Evolutionary conservation across 306 rosid genomes (phyloP).

Genomic region (Malus orientalis): DNA sequence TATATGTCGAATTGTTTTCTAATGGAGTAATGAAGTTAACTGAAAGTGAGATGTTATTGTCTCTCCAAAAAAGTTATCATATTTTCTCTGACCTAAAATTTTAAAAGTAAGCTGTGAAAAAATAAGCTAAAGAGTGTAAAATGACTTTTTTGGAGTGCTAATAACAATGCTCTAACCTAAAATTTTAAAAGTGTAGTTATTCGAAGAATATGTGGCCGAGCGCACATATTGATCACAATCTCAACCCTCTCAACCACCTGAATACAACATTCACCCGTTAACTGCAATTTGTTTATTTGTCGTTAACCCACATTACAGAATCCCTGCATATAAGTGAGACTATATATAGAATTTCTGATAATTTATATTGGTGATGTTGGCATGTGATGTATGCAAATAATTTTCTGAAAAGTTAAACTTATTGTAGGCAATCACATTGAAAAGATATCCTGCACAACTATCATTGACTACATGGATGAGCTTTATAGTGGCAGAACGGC

Average conservation of each 20-base stretch:
- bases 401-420: neutral
- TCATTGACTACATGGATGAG: constrained; percentile 77
- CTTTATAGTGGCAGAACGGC: constrained; percentile 69
- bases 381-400: neutral
- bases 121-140: neutral
- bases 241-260: neutral
- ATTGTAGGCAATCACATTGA: constrained; percentile 61
- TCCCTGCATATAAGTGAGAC: neutral
- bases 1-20: neutral
- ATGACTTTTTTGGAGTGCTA: too few relatives aligned
- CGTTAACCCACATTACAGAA: neutral
- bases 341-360: neutral
- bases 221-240: neutral
- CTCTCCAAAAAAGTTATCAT: neutral
- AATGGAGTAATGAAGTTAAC: neutral
- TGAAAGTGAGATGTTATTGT: neutral
- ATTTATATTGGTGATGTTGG: neutral
- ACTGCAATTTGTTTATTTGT: neutral
- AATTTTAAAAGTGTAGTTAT: too few relatives aligned
- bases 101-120: too few relatives aligned
- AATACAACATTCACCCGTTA: neutral
- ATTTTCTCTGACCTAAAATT: neutral
- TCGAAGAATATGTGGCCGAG: neutral
- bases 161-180: too few relatives aligned
- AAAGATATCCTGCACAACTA: constrained; percentile 73